A percentile compares a stretch with the other conserved stretches of the same genome.
Conservation (phyloP, 305 asterid species). For the Solanum hybrid region DNA sequence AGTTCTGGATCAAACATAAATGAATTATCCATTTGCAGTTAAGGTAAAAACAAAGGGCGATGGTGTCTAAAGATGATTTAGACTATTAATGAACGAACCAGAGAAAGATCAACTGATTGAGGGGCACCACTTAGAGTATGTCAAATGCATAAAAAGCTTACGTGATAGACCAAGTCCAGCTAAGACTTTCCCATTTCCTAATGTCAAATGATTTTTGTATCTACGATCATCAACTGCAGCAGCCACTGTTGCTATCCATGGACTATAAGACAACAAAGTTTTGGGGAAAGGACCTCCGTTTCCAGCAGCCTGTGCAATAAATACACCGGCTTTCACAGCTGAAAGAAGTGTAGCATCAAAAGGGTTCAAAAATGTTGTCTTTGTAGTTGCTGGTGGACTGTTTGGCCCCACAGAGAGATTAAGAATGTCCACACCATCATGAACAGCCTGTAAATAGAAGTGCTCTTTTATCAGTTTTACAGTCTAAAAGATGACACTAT, state of each 20-base stretch:
- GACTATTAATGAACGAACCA: background rate
- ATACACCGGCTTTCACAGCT: slow-evolving; percentile 95
- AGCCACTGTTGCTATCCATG: slow-evolving; percentile 94
- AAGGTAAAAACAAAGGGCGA: background rate
- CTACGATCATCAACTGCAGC: slow-evolving; percentile 98
- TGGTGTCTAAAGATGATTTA: background rate
- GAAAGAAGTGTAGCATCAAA: slow-evolving; percentile 92
- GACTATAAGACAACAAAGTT: slow-evolving; percentile 87
- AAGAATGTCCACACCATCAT: slow-evolving; percentile 94
- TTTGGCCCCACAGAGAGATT: slow-evolving; percentile 97
- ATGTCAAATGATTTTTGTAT: slow-evolving; percentile 80
- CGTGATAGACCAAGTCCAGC: slow-evolving; percentile 92
- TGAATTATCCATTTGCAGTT: background rate
- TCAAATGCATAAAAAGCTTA: slow-evolving; percentile 32
- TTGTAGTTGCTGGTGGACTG: slow-evolving; percentile 91
- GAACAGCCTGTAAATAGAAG: slow-evolving; percentile 68
- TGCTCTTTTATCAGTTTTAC: slow-evolving; percentile 7
- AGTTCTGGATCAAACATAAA: background rate
- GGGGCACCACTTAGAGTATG: background rate
- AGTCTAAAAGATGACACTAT: background rate
- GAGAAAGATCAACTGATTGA: background rate
- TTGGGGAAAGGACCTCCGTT: slow-evolving; percentile 98
- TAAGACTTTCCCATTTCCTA: slow-evolving; percentile 84
- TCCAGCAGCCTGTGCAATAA: slow-evolving; percentile 97
- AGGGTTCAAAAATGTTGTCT: slow-evolving; percentile 88